Evolutionary conservation across 1,139 yeast species (phyloP).

Genomic region (Taphrina wiesneri): DNA sequence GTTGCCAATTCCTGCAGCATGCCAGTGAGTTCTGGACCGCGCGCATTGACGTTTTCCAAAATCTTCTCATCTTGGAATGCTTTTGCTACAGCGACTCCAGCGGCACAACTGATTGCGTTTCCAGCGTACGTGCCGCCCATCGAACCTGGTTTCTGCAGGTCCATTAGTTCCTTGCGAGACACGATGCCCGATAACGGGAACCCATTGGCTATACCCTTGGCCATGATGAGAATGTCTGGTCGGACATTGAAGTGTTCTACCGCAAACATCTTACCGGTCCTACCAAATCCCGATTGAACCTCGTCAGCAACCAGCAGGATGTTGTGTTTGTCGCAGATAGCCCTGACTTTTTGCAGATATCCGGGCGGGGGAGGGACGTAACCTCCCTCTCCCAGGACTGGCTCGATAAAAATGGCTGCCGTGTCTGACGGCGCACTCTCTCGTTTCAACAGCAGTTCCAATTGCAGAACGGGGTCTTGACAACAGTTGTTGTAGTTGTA

Average conservation of each 20-base stretch:
- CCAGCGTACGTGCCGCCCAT: constrained; percentile 99
- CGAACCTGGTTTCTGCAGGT: constrained; percentile 77
- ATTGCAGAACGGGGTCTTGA: constrained; percentile 20
- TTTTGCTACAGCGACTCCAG: constrained; percentile 73
- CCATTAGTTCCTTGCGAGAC: constrained; percentile 75
- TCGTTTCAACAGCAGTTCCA: constrained; percentile 17
- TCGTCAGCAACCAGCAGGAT: constrained; percentile 90
- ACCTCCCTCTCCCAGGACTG: constrained; percentile 98
- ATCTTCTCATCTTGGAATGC: constrained; percentile 64
- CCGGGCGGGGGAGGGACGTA: constrained; percentile 65
- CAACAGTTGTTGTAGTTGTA: constrained; percentile 16
- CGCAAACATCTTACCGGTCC: constrained; percentile 92
- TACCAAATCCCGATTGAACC: constrained; percentile 93
- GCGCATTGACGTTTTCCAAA: constrained; percentile 55
- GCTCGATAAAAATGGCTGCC: constrained; percentile 92
- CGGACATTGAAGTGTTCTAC: constrained; percentile 80
- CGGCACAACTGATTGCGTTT: constrained; percentile 82
- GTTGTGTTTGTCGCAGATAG: constrained; percentile 67
- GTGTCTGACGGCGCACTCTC: constrained; percentile 49
- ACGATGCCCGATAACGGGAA: constrained; percentile 94
- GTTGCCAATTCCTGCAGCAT: constrained; percentile 56
- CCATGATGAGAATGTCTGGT: constrained; percentile 91
- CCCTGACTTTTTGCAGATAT: constrained; percentile 64
- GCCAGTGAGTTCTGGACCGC: constrained; percentile 47
- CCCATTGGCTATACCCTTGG: constrained; percentile 95